Percentiles rank a stretch among this genome's conserved stretches.
phyloP scores from a whole-genome alignment of 2,329 filamentous ascomycete genomes.

The Lasiodiplodia sp. region DNA sequence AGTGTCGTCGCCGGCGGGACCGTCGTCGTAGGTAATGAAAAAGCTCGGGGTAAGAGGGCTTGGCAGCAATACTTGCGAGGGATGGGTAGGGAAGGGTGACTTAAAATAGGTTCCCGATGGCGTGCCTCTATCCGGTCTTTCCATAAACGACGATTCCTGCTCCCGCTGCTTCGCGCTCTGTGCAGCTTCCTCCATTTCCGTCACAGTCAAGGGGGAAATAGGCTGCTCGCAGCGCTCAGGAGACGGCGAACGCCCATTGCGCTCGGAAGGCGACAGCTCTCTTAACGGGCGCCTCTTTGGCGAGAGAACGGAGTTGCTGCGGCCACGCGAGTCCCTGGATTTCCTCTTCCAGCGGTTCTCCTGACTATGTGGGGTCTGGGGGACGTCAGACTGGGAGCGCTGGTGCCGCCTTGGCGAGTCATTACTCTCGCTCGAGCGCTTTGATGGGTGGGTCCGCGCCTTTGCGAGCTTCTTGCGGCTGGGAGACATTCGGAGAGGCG shows the following conservation, averaged over 20 bases:
- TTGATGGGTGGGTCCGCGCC: slow-evolving; percentile 13
- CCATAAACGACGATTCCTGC: neutral
- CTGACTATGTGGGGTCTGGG: slow-evolving; percentile 25
- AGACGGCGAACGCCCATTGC: slow-evolving; percentile 17
- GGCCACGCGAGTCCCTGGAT: slow-evolving; percentile 22
- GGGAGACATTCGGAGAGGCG: slow-evolving; percentile 4
- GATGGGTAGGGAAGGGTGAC: slow-evolving; percentile 12
- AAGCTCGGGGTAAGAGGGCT: slow-evolving; percentile 10
- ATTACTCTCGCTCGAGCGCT: slow-evolving; percentile 24
- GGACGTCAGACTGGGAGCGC: slow-evolving; percentile 23
- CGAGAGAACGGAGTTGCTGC: slow-evolving; percentile 12
- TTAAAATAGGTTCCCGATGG: slow-evolving; percentile 23
- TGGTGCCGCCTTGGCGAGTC: slow-evolving; percentile 24
- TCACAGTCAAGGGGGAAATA: slow-evolving; percentile 16
- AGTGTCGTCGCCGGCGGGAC: neutral
- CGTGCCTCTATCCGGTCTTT: slow-evolving; percentile 20
- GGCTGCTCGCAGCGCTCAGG: slow-evolving; percentile 15
- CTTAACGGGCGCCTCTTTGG: slow-evolving; percentile 17
- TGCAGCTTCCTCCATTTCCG: slow-evolving; percentile 11
- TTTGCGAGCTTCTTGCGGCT: slow-evolving; percentile 14
- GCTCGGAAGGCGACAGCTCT: slow-evolving; percentile 27
- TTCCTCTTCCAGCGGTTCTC: slow-evolving; percentile 27
- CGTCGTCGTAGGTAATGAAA: neutral
- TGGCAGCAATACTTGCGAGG: slow-evolving; percentile 22
- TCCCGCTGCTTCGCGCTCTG: slow-evolving; percentile 15